A percentile compares a stretch with the other conserved stretches of the same genome.
Conservation (phyloP, 139 green algal genomes). For the Pleodorina starrii region DNA sequence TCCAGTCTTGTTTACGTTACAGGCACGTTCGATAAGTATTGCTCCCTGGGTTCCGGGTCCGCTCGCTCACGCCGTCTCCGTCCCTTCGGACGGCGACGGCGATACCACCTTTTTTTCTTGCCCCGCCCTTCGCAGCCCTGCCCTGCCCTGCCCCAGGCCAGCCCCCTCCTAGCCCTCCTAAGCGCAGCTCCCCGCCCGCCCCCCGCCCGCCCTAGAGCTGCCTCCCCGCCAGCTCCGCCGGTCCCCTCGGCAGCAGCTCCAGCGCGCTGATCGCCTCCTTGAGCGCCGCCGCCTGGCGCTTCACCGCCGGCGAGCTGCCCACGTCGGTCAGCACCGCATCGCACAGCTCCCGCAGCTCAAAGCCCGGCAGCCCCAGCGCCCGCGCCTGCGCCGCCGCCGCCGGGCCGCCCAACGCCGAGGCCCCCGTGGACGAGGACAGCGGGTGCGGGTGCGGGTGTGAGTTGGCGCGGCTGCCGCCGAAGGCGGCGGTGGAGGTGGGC, state of each 20-base stretch:
- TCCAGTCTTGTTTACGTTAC: no score
- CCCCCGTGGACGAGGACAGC: not conserved
- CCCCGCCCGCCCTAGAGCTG: not conserved
- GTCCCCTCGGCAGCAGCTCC: conserved; percentile 24
- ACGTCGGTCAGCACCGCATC: conserved; percentile 46
- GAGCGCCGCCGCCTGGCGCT: conserved; percentile 45
- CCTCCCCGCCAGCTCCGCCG: conserved; percentile 29
- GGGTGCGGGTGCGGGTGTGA: not conserved
- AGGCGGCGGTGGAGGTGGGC: not conserved
- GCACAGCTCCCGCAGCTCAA: conserved; percentile 9
- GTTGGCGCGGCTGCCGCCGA: not conserved
- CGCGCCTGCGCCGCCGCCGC: not conserved
- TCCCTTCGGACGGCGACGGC: no score
- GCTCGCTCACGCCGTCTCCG: no score
- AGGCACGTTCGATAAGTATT: no score
- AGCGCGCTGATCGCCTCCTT: conserved; percentile 35
- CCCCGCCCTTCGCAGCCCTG: no score
- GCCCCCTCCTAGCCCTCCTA: no score
- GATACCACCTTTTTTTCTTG: no score
- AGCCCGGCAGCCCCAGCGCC: no score
- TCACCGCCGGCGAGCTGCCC: not conserved
- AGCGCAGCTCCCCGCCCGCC: no score
- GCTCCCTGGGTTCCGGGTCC: no score
- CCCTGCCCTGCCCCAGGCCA: no score
- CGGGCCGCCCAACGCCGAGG: not conserved